These are phyloP conservation scores for Yarrowia deformans DNA, from an alignment of 805 yeast species.

Conservation along the genomic window DNA sequence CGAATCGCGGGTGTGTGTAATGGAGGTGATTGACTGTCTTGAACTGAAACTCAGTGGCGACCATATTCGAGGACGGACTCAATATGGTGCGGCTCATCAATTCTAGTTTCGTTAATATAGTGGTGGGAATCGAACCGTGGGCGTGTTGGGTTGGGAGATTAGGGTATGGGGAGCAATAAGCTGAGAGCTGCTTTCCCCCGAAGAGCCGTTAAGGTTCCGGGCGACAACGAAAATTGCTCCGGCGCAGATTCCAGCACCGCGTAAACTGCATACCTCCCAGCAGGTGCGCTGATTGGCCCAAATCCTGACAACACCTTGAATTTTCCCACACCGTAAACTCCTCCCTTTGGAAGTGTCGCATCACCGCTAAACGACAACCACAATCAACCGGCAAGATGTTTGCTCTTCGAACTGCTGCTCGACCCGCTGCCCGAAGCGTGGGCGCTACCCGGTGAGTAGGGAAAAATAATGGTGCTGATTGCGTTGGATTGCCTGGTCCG, in stretches of 20 bases:
- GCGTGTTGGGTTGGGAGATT: slow-evolving; percentile 19
- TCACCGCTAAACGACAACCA: slow-evolving; percentile 34
- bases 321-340: slow-evolving; percentile 39
- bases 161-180: slow-evolving; percentile 8
- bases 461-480: slow-evolving; percentile 10
- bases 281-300: slow-evolving; percentile 38
- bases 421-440: slow-evolving; percentile 45
- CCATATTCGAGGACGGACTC: neutral
- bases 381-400: slow-evolving; percentile 44
- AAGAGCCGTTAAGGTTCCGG: neutral
- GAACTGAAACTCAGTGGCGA: slow-evolving; percentile 32
- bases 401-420: slow-evolving; percentile 46
- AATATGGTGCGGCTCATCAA: slow-evolving; percentile 28
- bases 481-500: slow-evolving; percentile 1
- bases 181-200: too few species aligned
- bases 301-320: slow-evolving; percentile 37
- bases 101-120: neutral
- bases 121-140: slow-evolving; percentile 14
- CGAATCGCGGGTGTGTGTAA: neutral
- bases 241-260: slow-evolving; percentile 33
- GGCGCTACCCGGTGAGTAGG: slow-evolving; percentile 46
- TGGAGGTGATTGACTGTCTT: slow-evolving; percentile 5
- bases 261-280: slow-evolving; percentile 36
- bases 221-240: slow-evolving; percentile 21
- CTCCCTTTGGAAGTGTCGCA: slow-evolving; percentile 36